Evolutionary conservation across 2,329 filamentous ascomycete genomes (phyloP).

Genomic region (Colletotrichum magnum): DNA sequence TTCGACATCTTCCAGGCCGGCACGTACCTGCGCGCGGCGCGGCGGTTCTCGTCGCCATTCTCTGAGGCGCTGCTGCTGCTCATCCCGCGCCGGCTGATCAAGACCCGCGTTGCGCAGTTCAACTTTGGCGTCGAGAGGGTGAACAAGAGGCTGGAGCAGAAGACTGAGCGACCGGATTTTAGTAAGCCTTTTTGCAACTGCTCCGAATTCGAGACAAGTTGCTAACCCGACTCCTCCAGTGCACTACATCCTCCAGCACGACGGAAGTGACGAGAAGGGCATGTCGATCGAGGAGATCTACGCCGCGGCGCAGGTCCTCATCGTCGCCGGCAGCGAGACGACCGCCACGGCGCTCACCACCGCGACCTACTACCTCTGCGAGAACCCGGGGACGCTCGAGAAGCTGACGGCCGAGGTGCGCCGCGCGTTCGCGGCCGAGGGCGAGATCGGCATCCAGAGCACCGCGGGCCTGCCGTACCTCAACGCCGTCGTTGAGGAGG

Average conservation of each 20-base stretch:
- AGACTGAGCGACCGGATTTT: slow-evolving; percentile 29
- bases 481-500: slow-evolving; percentile 57
- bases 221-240: slow-evolving; percentile 2
- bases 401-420: slow-evolving; percentile 56
- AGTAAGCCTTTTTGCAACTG: too few species aligned
- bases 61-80: slow-evolving; percentile 32
- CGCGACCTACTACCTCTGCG: slow-evolving; percentile 47
- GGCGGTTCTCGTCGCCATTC: slow-evolving; percentile 29
- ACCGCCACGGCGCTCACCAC: slow-evolving; percentile 50
- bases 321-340: slow-evolving; percentile 52
- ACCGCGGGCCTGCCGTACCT: slow-evolving; percentile 53
- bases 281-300: slow-evolving; percentile 34
- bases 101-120: slow-evolving; percentile 34
- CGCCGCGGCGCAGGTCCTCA: slow-evolving; percentile 42
- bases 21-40: slow-evolving; percentile 34
- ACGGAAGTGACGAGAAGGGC: slow-evolving; percentile 26
- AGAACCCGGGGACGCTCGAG: slow-evolving; percentile 47
- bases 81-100: slow-evolving; percentile 32
- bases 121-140: slow-evolving; percentile 34
- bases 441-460: slow-evolving; percentile 53
- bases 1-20: slow-evolving; percentile 42
- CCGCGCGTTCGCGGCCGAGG: slow-evolving; percentile 48
- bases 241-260: slow-evolving; percentile 32
- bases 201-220: neutral
- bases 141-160: slow-evolving; percentile 24